Evolutionary conservation across 139 green algal species (phyloP).

Genomic region (Tetraselmis chui): DNA sequence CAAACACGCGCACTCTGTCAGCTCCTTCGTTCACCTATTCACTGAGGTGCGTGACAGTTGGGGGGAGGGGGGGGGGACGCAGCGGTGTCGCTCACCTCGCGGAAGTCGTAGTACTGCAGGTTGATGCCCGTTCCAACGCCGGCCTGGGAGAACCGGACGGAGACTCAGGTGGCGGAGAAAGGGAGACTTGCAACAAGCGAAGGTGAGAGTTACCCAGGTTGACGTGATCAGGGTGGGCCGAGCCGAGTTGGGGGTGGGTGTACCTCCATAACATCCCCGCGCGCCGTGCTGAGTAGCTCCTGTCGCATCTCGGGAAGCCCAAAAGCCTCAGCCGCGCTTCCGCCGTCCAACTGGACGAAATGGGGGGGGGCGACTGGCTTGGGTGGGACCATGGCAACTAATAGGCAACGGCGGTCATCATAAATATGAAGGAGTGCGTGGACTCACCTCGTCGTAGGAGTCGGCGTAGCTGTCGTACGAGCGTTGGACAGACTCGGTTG

Average conservation of each 20-base stretch:
- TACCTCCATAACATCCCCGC: neutral
- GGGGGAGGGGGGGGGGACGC: too few relatives aligned
- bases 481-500: neutral
- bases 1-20: too few relatives aligned
- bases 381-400: too few relatives aligned
- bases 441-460: neutral
- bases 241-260: neutral
- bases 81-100: too few relatives aligned
- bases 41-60: too few relatives aligned
- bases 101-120: constrained; percentile 37
- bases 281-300: constrained; percentile 22
- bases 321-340: constrained; percentile 30
- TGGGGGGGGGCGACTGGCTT: too few relatives aligned
- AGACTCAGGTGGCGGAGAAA: constrained; percentile 9
- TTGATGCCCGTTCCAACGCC: constrained; percentile 60
- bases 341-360: constrained; percentile 55
- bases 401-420: too few relatives aligned
- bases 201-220: neutral
- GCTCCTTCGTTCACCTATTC: too few relatives aligned
- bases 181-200: neutral
- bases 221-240: too few relatives aligned
- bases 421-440: too few relatives aligned
- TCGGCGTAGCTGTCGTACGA: neutral
- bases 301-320: constrained; percentile 43
- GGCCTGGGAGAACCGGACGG: constrained; percentile 39